These are phyloP conservation scores for Geotrichum siamense DNA, from an alignment of 1,139 yeast genomes.

Conservation along the genomic window DNA sequence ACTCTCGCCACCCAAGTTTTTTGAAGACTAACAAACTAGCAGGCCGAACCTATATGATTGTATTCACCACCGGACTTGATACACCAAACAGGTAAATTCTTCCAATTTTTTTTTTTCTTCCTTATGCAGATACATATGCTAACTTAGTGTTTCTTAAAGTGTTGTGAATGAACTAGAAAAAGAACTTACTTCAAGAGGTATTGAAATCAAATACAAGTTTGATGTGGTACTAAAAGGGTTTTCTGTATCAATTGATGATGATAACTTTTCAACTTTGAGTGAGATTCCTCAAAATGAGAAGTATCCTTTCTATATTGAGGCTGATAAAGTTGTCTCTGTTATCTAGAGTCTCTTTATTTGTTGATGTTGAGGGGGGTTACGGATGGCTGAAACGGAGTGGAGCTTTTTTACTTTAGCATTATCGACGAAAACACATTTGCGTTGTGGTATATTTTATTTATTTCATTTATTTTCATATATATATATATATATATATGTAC, in stretches of 20 bases:
- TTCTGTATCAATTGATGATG: slow-evolving; percentile 17
- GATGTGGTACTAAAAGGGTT: slow-evolving; percentile 30
- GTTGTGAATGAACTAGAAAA: slow-evolving; percentile 31
- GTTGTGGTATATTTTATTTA: too few species aligned
- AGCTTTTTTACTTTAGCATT: too few species aligned
- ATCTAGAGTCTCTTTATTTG: too few species aligned
- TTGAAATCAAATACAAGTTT: slow-evolving; percentile 38
- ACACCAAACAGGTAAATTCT: slow-evolving; percentile 1
- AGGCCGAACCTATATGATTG: neutral
- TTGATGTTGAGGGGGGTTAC: too few species aligned
- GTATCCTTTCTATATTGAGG: slow-evolving; percentile 39
- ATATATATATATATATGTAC: too few species aligned
- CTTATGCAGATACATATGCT: neutral
- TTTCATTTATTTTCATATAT: too few species aligned
- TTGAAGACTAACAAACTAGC: too few species aligned
- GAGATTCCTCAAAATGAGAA: slow-evolving; percentile 16
- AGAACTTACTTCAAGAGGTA: slow-evolving; percentile 35
- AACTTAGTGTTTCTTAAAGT: slow-evolving; percentile 4
- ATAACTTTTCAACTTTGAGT: slow-evolving; percentile 23
- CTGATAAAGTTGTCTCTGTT: slow-evolving; percentile 33
- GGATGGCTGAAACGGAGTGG: too few species aligned
- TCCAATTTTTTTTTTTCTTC: too few species aligned
- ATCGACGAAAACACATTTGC: too few species aligned
- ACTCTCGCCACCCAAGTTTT: neutral
- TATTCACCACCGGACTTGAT: neutral